Evolutionary conservation across 2,329 filamentous ascomycete genomes (phyloP).

Genomic region (Paecilomyces variotii): DNA sequence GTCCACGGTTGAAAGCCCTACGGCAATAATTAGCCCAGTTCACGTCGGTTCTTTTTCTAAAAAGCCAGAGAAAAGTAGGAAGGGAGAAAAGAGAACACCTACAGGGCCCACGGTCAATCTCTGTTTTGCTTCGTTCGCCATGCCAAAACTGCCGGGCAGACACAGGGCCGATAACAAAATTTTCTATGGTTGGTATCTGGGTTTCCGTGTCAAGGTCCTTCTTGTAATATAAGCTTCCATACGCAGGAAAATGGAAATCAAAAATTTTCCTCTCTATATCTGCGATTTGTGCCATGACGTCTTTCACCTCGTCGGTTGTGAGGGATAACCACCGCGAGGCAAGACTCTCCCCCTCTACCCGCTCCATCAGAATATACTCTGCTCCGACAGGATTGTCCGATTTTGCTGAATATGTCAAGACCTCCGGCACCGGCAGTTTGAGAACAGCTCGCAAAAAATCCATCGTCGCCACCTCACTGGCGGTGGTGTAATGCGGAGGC

Average conservation of each 20-base stretch:
- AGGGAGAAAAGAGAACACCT: constrained; percentile 1
- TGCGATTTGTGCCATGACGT: constrained; percentile 18
- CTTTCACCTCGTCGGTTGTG: constrained; percentile 15
- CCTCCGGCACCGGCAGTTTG: constrained; percentile 27
- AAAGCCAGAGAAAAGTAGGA: constrained; percentile 1
- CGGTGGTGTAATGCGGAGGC: constrained; percentile 17
- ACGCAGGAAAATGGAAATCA: constrained; percentile 17
- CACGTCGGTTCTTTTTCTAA: no score
- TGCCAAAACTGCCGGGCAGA: constrained; percentile 22
- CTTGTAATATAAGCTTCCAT: constrained; percentile 20
- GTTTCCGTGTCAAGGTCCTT: constrained; percentile 11
- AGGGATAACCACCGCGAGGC: constrained; percentile 18
- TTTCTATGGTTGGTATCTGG: constrained; percentile 10
- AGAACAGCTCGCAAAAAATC: constrained; percentile 19
- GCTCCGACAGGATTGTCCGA: constrained; percentile 30
- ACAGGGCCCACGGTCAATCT: constrained; percentile 20
- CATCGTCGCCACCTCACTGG: constrained; percentile 20
- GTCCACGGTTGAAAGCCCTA: constrained; percentile 4
- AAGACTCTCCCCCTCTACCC: constrained; percentile 25
- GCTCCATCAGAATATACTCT: constrained; percentile 39
- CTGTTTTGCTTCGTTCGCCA: constrained; percentile 14
- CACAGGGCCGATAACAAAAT: constrained; percentile 21
- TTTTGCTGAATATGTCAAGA: constrained; percentile 28
- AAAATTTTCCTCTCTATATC: constrained; percentile 19
- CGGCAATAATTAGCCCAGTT: no score